phyloP scores from a whole-genome alignment of 192 early-diverging fungal genomes.

The Coemansia brasiliensis region DNA sequence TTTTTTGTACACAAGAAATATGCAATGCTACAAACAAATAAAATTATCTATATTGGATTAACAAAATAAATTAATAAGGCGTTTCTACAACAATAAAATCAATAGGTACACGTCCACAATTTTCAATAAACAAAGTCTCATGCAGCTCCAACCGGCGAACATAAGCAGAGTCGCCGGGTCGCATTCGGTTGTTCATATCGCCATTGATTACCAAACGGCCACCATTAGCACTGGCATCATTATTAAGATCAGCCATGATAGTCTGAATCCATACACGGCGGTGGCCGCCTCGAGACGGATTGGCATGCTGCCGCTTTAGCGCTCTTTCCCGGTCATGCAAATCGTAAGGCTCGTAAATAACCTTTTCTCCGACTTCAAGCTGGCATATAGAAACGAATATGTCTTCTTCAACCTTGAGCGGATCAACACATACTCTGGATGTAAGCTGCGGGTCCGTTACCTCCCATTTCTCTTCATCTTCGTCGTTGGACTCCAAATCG shows the following conservation, averaged over 20 bases:
- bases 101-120: constrained; percentile 38
- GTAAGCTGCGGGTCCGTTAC: constrained; percentile 35
- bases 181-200: constrained; percentile 32
- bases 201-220: constrained; percentile 43
- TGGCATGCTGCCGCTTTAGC: constrained; percentile 8
- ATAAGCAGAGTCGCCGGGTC: constrained; percentile 47
- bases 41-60: too few relatives aligned
- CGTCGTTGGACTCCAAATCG: constrained; percentile 8
- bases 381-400: constrained; percentile 37
- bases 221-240: constrained; percentile 18
- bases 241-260: constrained; percentile 25
- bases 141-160: constrained; percentile 28
- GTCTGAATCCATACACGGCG: constrained; percentile 49
- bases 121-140: constrained; percentile 28
- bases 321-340: constrained; percentile 28
- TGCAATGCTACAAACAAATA: too few relatives aligned
- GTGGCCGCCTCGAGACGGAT: constrained; percentile 15
- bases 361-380: constrained; percentile 18
- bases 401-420: constrained; percentile 36
- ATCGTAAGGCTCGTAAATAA: constrained; percentile 40
- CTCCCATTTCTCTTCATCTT: constrained; percentile 31
- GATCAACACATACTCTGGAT: constrained; percentile 41
- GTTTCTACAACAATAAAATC: constrained; percentile 49
- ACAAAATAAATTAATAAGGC: constrained; percentile 23
- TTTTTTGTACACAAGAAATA: too few relatives aligned